These are phyloP conservation scores for Coemansia sp. DNA, from an alignment of 192 early-diverging fungal species.

Conservation along the genomic window DNA sequence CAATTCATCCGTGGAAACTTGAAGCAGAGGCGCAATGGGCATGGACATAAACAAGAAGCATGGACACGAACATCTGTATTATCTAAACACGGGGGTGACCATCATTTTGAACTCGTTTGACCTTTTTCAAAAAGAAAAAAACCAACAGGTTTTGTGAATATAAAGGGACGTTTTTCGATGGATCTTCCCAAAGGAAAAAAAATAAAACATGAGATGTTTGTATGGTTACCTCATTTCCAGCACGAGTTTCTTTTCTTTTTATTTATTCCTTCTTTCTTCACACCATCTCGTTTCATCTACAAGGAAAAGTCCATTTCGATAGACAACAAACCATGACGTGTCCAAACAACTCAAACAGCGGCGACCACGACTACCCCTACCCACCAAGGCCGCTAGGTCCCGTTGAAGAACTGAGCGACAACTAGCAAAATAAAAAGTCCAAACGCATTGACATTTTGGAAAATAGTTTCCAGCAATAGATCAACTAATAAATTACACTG, in stretches of 20 bases:
- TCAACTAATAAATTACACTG: too few relatives aligned
- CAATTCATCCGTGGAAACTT: too few relatives aligned
- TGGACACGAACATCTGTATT: neutral
- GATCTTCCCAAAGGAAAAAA: neutral
- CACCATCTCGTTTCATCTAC: too few relatives aligned
- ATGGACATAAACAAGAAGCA: neutral
- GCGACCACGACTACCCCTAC: slow-evolving; percentile 22
- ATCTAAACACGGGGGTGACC: neutral
- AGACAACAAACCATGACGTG: neutral
- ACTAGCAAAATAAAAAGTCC: neutral
- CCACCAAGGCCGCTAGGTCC: slow-evolving; percentile 24
- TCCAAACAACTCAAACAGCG: slow-evolving; percentile 6
- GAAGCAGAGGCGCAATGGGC: neutral
- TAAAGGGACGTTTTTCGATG: neutral
- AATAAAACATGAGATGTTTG: too few relatives aligned
- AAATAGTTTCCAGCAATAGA: too few relatives aligned
- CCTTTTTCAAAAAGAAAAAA: neutral
- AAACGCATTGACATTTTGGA: too few relatives aligned
- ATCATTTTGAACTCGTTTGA: neutral
- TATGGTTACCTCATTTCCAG: too few relatives aligned
- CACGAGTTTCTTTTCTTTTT: neutral
- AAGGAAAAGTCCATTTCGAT: too few relatives aligned
- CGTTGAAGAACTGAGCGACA: slow-evolving; percentile 15
- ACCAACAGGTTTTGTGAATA: neutral
- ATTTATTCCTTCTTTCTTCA: neutral